These are phyloP conservation scores for Malassezia japonica DNA, from an alignment of 1,284 basidiomycete genomes.

Conservation along the genomic window DNA sequence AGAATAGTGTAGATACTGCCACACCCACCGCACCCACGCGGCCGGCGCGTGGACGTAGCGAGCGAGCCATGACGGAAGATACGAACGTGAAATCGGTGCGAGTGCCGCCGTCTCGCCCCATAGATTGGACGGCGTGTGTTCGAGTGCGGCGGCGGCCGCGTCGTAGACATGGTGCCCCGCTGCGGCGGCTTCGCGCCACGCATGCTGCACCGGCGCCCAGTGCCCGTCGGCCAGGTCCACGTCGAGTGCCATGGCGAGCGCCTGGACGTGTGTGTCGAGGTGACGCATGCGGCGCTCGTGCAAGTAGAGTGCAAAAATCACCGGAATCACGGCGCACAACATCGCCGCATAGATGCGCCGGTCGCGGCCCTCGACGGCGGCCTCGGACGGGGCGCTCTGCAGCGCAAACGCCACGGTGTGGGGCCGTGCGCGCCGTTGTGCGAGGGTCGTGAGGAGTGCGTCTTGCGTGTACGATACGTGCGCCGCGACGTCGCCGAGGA, in stretches of 20 bases:
- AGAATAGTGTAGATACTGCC: conserved; percentile 3
- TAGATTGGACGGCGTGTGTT: too few relatives aligned
- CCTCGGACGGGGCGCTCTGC: not conserved
- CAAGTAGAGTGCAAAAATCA: not conserved
- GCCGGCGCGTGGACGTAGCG: too few relatives aligned
- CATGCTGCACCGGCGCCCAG: not conserved
- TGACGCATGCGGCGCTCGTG: not conserved
- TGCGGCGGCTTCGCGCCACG: too few relatives aligned
- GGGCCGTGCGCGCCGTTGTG: not conserved
- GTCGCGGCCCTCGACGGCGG: too few relatives aligned
- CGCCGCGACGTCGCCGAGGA: not conserved
- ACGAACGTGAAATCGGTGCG: too few relatives aligned
- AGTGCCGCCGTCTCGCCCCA: too few relatives aligned
- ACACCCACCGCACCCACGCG: too few relatives aligned
- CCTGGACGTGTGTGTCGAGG: not conserved
- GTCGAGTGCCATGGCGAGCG: conserved; percentile 16
- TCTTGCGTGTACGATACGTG: not conserved
- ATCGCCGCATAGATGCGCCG: not conserved
- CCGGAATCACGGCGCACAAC: not conserved
- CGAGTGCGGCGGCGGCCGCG: too few relatives aligned
- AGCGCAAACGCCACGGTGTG: not conserved
- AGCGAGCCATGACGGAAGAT: too few relatives aligned
- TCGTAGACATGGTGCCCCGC: too few relatives aligned
- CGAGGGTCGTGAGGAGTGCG: not conserved
- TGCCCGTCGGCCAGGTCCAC: conserved; percentile 10